Percentiles rank a stretch among this genome's conserved stretches.
Conservation (phyloP, 108 stramenopile genomes). For the Discostella pseudostelligera region DNA sequence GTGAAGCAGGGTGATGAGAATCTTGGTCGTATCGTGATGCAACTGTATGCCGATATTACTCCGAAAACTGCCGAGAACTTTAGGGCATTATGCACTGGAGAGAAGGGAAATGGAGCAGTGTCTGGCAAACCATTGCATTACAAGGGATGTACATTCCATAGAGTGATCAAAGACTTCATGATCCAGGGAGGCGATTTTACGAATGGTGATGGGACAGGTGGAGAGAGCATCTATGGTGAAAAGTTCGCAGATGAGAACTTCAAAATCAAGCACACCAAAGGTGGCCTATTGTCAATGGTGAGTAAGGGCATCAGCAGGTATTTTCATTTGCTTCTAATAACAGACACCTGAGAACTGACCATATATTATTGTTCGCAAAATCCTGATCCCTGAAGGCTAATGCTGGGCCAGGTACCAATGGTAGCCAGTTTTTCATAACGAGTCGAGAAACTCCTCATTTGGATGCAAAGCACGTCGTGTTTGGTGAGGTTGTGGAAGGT, state of each 20-base stretch:
- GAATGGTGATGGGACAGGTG: constrained; percentile 91
- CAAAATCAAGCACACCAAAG: constrained; percentile 80
- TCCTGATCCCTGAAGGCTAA: no score
- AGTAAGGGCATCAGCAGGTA: constrained; percentile 27
- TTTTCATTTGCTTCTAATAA: no score
- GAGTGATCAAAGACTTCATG: constrained; percentile 95
- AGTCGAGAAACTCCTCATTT: constrained; percentile 83
- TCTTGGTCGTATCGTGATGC: constrained; percentile 82
- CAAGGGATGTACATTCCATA: constrained; percentile 92
- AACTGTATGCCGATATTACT: constrained; percentile 87
- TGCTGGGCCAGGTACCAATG: constrained; percentile 48
- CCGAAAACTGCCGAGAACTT: constrained; percentile 99
- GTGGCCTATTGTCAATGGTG: constrained; percentile 78
- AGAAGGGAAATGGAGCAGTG: constrained; percentile 68
- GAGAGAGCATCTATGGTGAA: constrained; percentile 89
- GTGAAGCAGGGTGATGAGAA: constrained; percentile 83
- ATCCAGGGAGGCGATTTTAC: constrained; percentile 94
- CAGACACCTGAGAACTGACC: no score
- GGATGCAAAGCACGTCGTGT: constrained; percentile 99
- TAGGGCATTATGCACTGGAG: constrained; percentile 92
- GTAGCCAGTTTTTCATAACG: constrained; percentile 90
- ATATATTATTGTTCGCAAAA: not conserved
- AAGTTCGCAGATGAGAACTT: constrained; percentile 93
- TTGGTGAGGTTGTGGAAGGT: constrained; percentile 97
- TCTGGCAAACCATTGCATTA: constrained; percentile 85